Evolutionary conservation across 108 stramenopile genomes (phyloP).

Genomic region (Pseudonitzschia multiseries): DNA sequence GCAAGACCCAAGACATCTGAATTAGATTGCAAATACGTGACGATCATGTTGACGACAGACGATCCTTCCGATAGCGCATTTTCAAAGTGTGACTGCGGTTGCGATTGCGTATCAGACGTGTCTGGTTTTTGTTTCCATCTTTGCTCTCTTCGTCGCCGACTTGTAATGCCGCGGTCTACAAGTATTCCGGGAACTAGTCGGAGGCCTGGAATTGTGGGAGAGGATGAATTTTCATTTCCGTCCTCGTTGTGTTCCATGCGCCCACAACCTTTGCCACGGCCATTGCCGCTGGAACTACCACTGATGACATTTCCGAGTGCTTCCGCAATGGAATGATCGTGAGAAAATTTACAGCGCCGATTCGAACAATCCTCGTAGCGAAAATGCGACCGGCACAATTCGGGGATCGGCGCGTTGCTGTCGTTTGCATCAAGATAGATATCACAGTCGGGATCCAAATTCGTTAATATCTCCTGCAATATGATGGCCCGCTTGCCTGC

Average conservation of each 20-base stretch:
- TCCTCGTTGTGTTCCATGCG: neutral
- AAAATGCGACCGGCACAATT: neutral
- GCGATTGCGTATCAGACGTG: neutral
- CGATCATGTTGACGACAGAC: neutral
- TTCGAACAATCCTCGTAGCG: neutral
- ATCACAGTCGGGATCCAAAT: neutral
- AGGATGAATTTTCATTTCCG: neutral
- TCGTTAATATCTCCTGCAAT: neutral
- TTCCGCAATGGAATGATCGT: neutral
- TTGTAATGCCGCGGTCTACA: neutral
- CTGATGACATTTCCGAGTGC: neutral
- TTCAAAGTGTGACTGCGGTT: neutral
- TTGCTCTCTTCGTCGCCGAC: neutral
- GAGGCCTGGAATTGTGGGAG: neutral
- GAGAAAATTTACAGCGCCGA: constrained; percentile 2
- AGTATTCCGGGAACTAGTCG: neutral
- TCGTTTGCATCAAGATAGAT: neutral
- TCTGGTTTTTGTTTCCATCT: neutral
- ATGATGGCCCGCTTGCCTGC: neutral
- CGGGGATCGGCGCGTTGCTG: neutral
- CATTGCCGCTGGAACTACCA: neutral
- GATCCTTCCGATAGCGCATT: neutral
- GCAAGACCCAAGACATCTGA: neutral
- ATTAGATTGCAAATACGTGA: neutral
- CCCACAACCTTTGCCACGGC: neutral